These are phyloP conservation scores for Eucalyptus viminalis DNA, from an alignment of 345 rosid genomes.

Conservation along the genomic window DNA sequence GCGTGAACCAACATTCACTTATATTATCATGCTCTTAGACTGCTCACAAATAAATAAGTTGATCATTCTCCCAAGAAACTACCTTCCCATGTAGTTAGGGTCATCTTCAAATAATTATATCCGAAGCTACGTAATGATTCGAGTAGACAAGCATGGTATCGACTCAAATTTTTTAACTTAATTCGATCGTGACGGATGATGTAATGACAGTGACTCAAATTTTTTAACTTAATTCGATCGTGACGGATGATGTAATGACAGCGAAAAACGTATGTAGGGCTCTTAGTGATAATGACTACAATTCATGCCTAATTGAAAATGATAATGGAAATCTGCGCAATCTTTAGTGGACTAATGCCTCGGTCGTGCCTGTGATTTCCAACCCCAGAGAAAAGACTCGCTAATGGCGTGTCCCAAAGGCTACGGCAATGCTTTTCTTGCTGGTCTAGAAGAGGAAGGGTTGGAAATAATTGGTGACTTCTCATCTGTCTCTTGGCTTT, in stretches of 20 bases:
- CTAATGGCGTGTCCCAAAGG: slow-evolving; percentile 3
- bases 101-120: neutral
- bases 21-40: neutral
- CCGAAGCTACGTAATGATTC: neutral
- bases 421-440: slow-evolving; percentile 7
- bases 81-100: neutral
- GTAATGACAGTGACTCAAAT: neutral
- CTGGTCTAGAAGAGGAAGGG: neutral
- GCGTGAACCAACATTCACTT: neutral
- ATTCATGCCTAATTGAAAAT: neutral
- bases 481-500: neutral
- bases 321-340: neutral
- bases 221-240: neutral
- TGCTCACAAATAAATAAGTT: neutral
- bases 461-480: neutral
- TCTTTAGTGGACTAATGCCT: neutral
- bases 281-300: neutral
- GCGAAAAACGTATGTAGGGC: neutral
- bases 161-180: too few relatives aligned
- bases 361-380: neutral
- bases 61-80: neutral
- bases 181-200: too few relatives aligned
- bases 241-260: neutral
- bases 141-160: neutral
- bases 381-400: neutral